phyloP scores from a whole-genome alignment of 139 green algal species.

The Nannochloris sp. region DNA sequence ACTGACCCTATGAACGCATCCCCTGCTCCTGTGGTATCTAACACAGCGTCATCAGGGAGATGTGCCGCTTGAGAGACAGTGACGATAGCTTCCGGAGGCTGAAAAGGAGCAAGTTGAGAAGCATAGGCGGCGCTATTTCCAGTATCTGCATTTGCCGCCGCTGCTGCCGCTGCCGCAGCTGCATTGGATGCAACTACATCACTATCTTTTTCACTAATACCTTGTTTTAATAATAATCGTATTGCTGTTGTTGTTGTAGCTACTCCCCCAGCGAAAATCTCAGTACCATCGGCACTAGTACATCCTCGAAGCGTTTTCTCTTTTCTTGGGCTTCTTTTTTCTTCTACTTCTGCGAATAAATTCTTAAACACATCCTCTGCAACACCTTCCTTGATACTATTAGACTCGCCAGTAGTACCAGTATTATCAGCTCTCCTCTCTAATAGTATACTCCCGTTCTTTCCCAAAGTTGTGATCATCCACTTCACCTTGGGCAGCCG shows the following conservation, averaged over 20 bases:
- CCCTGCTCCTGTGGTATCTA: slow-evolving; percentile 89
- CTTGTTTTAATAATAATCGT: too few relatives aligned
- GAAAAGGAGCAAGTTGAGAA: not conserved
- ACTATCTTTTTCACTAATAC: not conserved
- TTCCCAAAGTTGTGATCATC: slow-evolving; percentile 63
- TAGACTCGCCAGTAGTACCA: too few relatives aligned
- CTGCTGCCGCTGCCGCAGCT: slow-evolving; percentile 36
- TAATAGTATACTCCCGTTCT: slow-evolving; percentile 60
- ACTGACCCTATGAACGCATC: slow-evolving; percentile 88
- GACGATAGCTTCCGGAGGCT: not conserved
- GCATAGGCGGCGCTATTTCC: slow-evolving; percentile 32
- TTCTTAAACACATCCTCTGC: slow-evolving; percentile 18
- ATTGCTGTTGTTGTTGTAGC: too few relatives aligned
- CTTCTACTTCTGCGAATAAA: slow-evolving; percentile 7
- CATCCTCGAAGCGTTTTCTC: too few relatives aligned
- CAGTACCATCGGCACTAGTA: too few relatives aligned
- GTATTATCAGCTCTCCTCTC: slow-evolving; percentile 5
- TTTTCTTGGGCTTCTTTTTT: too few relatives aligned
- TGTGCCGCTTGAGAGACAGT: slow-evolving; percentile 11
- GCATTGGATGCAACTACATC: not conserved
- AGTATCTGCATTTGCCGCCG: slow-evolving; percentile 57
- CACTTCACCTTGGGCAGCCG: slow-evolving; percentile 57
- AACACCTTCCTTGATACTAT: not conserved
- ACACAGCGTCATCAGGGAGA: slow-evolving; percentile 37
- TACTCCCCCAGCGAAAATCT: too few relatives aligned